phyloP scores from a whole-genome alignment of 257 asterid species.

The Jasminum sambac region DNA sequence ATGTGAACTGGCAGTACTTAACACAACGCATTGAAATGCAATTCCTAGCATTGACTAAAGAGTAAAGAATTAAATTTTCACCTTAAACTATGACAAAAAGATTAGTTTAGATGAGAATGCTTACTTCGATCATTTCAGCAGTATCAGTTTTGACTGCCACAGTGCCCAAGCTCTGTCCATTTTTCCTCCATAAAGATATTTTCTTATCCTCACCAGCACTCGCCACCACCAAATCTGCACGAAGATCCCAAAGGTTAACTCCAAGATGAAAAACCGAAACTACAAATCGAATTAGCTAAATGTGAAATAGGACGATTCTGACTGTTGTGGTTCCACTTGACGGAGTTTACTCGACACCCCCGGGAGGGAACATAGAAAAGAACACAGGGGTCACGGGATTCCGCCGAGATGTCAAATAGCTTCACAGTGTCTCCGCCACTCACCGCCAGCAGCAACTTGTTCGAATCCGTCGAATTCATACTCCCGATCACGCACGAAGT shows the following conservation, averaged over 20 bases:
- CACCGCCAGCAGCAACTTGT: constrained; percentile 64
- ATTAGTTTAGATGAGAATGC: constrained; percentile 21
- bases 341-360: constrained; percentile 70
- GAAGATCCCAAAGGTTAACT: background rate
- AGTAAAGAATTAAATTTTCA: background rate
- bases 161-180: constrained; percentile 82
- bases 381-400: constrained; percentile 82
- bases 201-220: constrained; percentile 88
- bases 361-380: constrained; percentile 75
- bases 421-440: constrained; percentile 92
- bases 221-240: constrained; percentile 86
- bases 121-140: constrained; percentile 80
- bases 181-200: constrained; percentile 78
- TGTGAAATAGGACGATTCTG: constrained; percentile 27
- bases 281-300: constrained; percentile 19
- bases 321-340: constrained; percentile 99
- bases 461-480: constrained; percentile 68
- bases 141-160: constrained; percentile 64
- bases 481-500: constrained; percentile 6
- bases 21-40: constrained; percentile 17
- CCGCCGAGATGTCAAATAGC: constrained; percentile 83
- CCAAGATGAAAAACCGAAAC: background rate
- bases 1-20: background rate
- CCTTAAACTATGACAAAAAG: background rate
- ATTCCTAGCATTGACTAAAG: constrained; percentile 1